Evolutionary conservation across 306 rosid genomes (phyloP), one percentile per base, ranked within the genome.

Genomic region (Acmispon strigosus): DNA sequence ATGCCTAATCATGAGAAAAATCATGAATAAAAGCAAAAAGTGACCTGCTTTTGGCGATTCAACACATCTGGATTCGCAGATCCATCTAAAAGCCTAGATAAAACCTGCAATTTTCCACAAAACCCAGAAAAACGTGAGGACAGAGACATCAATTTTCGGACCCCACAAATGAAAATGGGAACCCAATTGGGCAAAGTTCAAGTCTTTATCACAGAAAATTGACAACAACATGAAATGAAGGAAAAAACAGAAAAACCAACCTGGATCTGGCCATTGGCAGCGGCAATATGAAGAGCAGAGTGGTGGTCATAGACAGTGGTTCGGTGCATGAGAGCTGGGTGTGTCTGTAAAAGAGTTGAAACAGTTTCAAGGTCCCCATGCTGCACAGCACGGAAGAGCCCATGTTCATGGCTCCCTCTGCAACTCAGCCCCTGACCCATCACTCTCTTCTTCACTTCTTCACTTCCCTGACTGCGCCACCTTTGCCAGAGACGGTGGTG

Each of bases 391-490:
- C 82, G 81, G 83, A 94, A 91, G 41, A 94, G 82, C 24, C 88
- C 96, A 73, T 84, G 84, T 52, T 87, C 92, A 48, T 91, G 73
- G 76, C 81, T 89, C 44, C 84, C 71, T 58, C 90, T 66, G 81
- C 99, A 94, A 71, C 99, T 94, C 81, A 91, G 70, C 14, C 92
- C 96, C 81, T 94, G 99, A 73, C 99, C 99, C 99, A 94, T 94
- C 54, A 61, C 73, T 62, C 69, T 47, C 57, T 60, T 60, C 11
- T 41, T 9, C 37, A 22, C 27, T 1, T 27, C 4, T 8, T 32
- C 37, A 5, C 37, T 6, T 14, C 16, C 37, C 52, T 34, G 50
- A 47, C 79, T 73, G 78, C 45, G 76, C 87, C 95, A 83, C 84
- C 88, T 75, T 73, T 77, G 63, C 78, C 37, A 32, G 37, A 32